Conservation (phyloP, 495 filamentous ascomycete species). For the Aspergillus kassunensis region DNA sequence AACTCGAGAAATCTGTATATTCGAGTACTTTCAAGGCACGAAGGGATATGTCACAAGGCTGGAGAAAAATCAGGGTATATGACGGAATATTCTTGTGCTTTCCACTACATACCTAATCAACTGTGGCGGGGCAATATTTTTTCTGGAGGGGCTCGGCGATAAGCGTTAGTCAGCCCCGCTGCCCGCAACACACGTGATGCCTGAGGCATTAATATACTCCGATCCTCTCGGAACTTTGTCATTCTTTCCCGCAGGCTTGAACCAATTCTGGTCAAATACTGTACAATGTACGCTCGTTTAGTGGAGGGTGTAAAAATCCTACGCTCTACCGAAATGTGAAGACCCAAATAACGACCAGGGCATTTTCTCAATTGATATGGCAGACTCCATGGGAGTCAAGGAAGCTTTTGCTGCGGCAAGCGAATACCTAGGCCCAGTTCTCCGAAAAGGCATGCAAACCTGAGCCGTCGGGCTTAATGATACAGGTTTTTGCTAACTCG, state of each 20-base stretch:
- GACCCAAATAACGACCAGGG: not conserved
- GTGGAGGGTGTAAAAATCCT: not conserved
- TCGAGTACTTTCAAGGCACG: not conserved
- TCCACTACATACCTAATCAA: slow-evolving; percentile 18
- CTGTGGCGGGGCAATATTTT: slow-evolving; percentile 31
- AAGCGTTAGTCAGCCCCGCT: slow-evolving; percentile 16
- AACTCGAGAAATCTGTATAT: no score
- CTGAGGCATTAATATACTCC: not conserved
- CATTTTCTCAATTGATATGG: slow-evolving; percentile 25
- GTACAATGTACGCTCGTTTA: not conserved
- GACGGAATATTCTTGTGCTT: slow-evolving; percentile 39
- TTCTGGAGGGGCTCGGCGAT: slow-evolving; percentile 21
- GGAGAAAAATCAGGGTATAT: slow-evolving; percentile 16
- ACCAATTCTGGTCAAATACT: no score
- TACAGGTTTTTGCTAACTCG: slow-evolving; percentile 27
- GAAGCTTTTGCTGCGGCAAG: slow-evolving; percentile 37
- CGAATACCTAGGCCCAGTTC: slow-evolving; percentile 40
- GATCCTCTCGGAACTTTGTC: not conserved
- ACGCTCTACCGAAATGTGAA: slow-evolving; percentile 4
- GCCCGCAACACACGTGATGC: no score
- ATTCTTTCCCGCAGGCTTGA: not conserved
- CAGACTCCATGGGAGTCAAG: slow-evolving; percentile 16
- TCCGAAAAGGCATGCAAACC: slow-evolving; percentile 40
- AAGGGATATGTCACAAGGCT: slow-evolving; percentile 7
- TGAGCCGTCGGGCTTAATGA: slow-evolving; percentile 5